phyloP scores from a whole-genome alignment of 2,329 filamentous ascomycete genomes.

The Purpureocillium lavendulum region DNA sequence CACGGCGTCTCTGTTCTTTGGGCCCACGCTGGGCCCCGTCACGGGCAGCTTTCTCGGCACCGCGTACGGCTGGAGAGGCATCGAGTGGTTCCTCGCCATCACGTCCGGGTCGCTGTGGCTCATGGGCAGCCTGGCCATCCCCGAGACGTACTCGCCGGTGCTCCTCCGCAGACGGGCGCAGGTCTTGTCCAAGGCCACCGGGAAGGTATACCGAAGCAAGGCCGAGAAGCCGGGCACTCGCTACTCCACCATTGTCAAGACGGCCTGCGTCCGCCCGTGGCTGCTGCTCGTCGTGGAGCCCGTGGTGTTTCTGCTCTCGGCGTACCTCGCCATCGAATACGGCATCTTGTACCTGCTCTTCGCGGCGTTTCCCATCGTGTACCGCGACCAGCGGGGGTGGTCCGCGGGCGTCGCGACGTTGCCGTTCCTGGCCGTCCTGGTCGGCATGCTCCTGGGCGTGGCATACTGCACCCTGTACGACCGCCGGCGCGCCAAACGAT shows the following conservation, averaged over 20 bases:
- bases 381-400: not conserved
- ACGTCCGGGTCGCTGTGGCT: not conserved
- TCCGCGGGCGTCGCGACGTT: not conserved
- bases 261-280: not conserved
- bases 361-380: not conserved
- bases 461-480: not conserved
- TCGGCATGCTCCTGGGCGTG: not conserved
- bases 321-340: not conserved
- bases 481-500: not conserved
- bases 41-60: not conserved
- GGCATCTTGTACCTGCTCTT: not conserved
- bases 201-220: not conserved
- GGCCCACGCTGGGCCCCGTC: conserved; percentile 58
- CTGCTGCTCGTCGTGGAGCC: not conserved
- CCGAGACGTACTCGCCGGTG: not conserved
- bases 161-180: not conserved
- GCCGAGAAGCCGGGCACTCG: not conserved
- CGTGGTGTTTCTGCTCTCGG: not conserved
- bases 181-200: not conserved
- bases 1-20: conserved; percentile 18
- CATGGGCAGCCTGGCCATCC: not conserved
- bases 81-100: not conserved
- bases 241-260: not conserved
- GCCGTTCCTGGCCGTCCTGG: not conserved
- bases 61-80: not conserved